Base-by-base conservation (phyloP, 257 asterid genomes). In the Cinchona pubescens region DNA sequence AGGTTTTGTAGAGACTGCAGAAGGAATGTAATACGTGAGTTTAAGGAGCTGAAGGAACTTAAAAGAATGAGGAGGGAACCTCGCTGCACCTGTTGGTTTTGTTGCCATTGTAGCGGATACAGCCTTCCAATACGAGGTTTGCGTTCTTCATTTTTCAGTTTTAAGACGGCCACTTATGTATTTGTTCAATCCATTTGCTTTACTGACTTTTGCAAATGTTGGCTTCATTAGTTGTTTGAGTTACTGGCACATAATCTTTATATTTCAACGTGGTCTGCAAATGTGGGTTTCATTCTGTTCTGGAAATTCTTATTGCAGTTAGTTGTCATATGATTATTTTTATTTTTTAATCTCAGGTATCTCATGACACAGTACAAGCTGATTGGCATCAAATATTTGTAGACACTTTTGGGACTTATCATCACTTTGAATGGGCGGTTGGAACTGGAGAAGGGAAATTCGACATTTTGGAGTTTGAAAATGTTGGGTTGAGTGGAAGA, bases 1-100 rank as follows among this genome's bases (percentile, higher is more conserved):
- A 88, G 98, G 84, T 95, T 95, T 79, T 95, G 99, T 78, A 87
- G 98, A 90, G 99, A 95, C 81, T 95, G 99, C 90, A 82, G 98
- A 83, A 92, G 94, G 86, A 95, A 95, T 80, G 99, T 95, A 64
- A 90, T 95, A 73, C 96, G 99, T 3, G 99, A 95, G 86, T 95
- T 92, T 76, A 95, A 92, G 85, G 98, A 92, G 88, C 88, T 95
- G 77, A 95, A 92, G 87, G 99, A 95, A 76, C 87, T 95, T 71
- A 92, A 91, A 82, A 91, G 99, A 82, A 84, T 87, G 87, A 86
- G 90, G 67, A 91, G 85, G 84, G 93, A 90, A 80, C 87, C 98
- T 72, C 91, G 91, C 51, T 95, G 99, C 86, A 92, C 96, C 73
- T 87, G 81, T 81, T 92, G 97, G 96, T 95, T 92, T 84, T 95